These are phyloP conservation scores for Fraxinus baroniana DNA, from an alignment of 305 asterid genomes.

Conservation along the genomic window DNA sequence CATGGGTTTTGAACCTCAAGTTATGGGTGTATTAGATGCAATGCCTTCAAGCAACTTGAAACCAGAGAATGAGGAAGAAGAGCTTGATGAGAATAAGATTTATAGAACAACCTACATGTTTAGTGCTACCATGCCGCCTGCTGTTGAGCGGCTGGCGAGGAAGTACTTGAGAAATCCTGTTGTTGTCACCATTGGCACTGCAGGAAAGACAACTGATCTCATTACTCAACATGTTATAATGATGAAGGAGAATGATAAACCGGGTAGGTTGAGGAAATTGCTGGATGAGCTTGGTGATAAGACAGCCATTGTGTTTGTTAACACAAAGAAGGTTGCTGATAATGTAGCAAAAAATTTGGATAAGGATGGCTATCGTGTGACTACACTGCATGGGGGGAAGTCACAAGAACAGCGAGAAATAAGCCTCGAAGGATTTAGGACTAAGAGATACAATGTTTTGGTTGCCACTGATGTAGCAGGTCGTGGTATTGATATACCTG, in stretches of 20 bases:
- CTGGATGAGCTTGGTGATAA: slow-evolving; percentile 83
- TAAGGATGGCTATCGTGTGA: background rate
- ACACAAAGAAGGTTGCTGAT: background rate
- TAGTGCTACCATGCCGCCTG: slow-evolving; percentile 88
- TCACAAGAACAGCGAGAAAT: slow-evolving; percentile 47
- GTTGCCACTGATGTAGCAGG: background rate
- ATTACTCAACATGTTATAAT: background rate
- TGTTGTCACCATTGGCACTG: slow-evolving; percentile 29
- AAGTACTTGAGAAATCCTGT: slow-evolving; percentile 87
- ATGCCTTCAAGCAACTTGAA: slow-evolving; percentile 92
- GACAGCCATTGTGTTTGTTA: slow-evolving; percentile 61
- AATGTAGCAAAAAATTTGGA: background rate
- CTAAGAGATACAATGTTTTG: background rate
- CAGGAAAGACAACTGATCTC: background rate
- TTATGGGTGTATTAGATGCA: slow-evolving; percentile 76
- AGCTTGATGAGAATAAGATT: slow-evolving; percentile 48
- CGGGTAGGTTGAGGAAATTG: slow-evolving; percentile 49
- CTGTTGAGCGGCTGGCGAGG: slow-evolving; percentile 83
- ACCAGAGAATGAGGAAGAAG: slow-evolving; percentile 58
- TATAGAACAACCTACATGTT: slow-evolving; percentile 88
- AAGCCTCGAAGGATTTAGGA: slow-evolving; percentile 49
- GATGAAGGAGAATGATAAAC: slow-evolving; percentile 53
- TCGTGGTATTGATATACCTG: background rate
- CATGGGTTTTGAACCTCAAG: slow-evolving; percentile 90
- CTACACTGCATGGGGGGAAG: slow-evolving; percentile 30